These are phyloP conservation scores for Kurtzmaniella quercitrusa DNA, from an alignment of 1,139 yeast genomes.

Conservation along the genomic window DNA sequence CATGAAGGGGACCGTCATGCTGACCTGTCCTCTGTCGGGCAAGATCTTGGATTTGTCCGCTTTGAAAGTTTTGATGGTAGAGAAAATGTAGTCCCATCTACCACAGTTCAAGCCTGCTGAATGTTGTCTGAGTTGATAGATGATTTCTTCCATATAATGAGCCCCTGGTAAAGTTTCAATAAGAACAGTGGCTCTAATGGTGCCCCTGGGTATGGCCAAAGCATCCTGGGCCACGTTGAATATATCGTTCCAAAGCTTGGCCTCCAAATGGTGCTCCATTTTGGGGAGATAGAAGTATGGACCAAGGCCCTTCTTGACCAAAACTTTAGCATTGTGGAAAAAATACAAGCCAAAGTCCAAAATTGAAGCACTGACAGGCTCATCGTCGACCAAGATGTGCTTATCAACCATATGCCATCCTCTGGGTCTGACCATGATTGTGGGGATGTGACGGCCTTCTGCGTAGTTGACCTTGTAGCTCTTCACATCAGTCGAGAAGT, in stretches of 20 bases:
- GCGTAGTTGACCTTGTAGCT: conserved; percentile 11
- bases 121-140: conserved; percentile 25
- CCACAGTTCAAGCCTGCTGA: conserved; percentile 28
- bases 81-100: conserved; percentile 29
- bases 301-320: conserved; percentile 20
- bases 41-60: conserved; percentile 20
- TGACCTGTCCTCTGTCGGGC: conserved; percentile 24
- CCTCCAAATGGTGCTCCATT: conserved; percentile 29
- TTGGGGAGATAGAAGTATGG: conserved; percentile 28
- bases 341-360: conserved; percentile 17
- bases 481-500: conserved; percentile 13
- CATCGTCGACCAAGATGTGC: conserved; percentile 15
- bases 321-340: conserved; percentile 19
- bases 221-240: conserved; percentile 24
- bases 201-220: conserved; percentile 20
- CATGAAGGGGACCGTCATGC: conserved; percentile 27
- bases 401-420: conserved; percentile 20
- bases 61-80: conserved; percentile 23
- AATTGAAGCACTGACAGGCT: conserved; percentile 16
- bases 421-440: conserved; percentile 16
- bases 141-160: conserved; percentile 28
- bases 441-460: conserved; percentile 12
- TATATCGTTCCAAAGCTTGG: conserved; percentile 26
- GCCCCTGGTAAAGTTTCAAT: conserved; percentile 29
- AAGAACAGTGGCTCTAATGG: conserved; percentile 26